These are phyloP conservation scores for Populus pruinosa DNA, from an alignment of 345 rosid genomes.

Conservation along the genomic window DNA sequence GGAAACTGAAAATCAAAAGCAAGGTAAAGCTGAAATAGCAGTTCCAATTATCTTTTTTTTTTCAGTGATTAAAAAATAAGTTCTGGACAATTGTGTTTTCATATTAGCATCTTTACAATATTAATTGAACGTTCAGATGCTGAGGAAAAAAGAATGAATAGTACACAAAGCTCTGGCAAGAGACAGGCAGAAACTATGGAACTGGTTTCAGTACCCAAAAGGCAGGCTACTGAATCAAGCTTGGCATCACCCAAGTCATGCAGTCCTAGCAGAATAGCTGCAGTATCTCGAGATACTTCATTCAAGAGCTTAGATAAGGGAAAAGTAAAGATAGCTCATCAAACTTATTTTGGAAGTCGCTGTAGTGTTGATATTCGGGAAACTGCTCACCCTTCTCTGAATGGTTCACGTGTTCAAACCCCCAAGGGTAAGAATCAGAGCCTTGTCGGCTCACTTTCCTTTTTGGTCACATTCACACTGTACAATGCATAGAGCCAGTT, in stretches of 20 bases:
- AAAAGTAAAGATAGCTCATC: constrained; percentile 48
- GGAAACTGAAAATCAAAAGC: constrained; percentile 63
- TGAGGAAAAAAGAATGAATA: constrained; percentile 44
- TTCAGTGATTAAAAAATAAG: background rate
- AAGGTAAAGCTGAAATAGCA: constrained; percentile 42
- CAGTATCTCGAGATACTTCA: constrained; percentile 40
- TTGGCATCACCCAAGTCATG: constrained; percentile 63
- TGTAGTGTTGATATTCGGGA: constrained; percentile 42
- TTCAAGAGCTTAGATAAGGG: constrained; percentile 41
- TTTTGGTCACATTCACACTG: background rate
- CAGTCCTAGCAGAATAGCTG: constrained; percentile 41
- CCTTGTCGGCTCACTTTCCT: background rate
- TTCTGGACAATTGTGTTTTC: background rate
- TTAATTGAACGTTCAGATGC: constrained; percentile 45
- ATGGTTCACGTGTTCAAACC: constrained; percentile 46
- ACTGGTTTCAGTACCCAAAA: constrained; percentile 46
- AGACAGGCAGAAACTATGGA: constrained; percentile 55
- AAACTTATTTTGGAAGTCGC: constrained; percentile 38
- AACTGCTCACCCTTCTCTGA: constrained; percentile 37
- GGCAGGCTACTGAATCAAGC: constrained; percentile 54
- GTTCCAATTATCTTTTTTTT: background rate
- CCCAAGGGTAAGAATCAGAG: constrained; percentile 48
- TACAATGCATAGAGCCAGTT: background rate
- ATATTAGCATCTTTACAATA: constrained; percentile 18
- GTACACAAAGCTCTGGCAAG: constrained; percentile 43